Percentiles rank a stretch among this genome's conserved stretches.
Evolutionary conservation across 2,329 filamentous ascomycete genomes (phyloP).

Genomic region (Dryadomyces quercivorus): DNA sequence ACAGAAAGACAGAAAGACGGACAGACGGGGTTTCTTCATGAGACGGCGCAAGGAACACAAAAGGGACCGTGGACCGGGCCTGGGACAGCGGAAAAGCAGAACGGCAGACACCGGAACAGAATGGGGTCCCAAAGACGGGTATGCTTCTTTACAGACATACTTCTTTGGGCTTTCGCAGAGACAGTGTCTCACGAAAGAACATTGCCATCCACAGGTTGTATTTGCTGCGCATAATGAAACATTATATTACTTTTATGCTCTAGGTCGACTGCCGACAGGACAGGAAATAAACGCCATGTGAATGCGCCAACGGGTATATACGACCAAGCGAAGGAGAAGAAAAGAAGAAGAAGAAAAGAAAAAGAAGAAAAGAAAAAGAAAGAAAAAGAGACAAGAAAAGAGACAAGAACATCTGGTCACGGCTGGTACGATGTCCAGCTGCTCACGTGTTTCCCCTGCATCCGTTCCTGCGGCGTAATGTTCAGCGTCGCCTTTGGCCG

Average conservation of each 20-base stretch:
- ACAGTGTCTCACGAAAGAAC: not conserved
- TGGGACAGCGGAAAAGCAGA: no score
- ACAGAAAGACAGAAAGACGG: no score
- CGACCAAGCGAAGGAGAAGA: not conserved
- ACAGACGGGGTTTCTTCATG: not conserved
- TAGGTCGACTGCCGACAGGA: no score
- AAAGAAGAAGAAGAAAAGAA: not conserved
- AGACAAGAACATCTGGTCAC: not conserved
- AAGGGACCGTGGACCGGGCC: not conserved
- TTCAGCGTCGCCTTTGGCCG: conserved; percentile 8
- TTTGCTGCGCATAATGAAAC: not conserved
- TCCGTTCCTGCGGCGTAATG: conserved; percentile 5
- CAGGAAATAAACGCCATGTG: no score
- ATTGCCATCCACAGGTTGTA: not conserved
- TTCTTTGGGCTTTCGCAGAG: no score
- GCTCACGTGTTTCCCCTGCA: conserved; percentile 4
- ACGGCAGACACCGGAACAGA: no score
- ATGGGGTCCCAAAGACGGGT: no score
- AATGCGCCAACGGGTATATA: not conserved
- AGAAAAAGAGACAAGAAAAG: not conserved
- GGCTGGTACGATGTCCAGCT: conserved; percentile 9
- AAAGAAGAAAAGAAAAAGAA: not conserved
- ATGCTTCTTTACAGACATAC: no score
- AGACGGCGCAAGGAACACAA: conserved; percentile 4
- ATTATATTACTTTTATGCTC: not conserved